phyloP scores from a whole-genome alignment of 192 early-diverging fungal genomes.

The Podila clonocystis region DNA sequence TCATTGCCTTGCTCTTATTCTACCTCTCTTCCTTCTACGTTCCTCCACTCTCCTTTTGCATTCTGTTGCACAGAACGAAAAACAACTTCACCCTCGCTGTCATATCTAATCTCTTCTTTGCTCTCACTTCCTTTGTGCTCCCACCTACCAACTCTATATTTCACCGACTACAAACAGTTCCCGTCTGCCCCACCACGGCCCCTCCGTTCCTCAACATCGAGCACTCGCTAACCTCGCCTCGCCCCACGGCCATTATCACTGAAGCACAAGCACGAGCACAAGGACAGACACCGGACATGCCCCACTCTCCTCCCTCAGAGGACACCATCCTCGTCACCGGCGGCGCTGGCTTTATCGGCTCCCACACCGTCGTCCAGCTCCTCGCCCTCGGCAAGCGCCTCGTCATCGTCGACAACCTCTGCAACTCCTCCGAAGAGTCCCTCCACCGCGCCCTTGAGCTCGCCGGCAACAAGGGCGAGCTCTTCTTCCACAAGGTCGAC shows the following conservation, averaged over 20 bases:
- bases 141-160: too few relatives aligned
- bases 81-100: too few relatives aligned
- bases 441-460: constrained; percentile 39
- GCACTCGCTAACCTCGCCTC: not conserved
- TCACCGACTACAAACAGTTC: too few relatives aligned
- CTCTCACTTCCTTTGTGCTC: not conserved
- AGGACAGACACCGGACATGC: not conserved
- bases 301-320: not conserved
- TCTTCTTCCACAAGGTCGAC: constrained; percentile 54
- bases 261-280: not conserved
- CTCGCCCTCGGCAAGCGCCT: constrained; percentile 72
- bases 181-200: too few relatives aligned
- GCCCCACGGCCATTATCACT: too few relatives aligned
- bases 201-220: too few relatives aligned
- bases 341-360: constrained; percentile 91
- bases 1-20: too few relatives aligned
- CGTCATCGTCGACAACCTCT: constrained; percentile 90
- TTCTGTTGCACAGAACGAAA: too few relatives aligned
- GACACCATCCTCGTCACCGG: constrained; percentile 66
- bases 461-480: constrained; percentile 40
- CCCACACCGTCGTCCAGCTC: constrained; percentile 88
- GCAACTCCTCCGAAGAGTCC: constrained; percentile 63
- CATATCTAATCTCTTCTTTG: too few relatives aligned
- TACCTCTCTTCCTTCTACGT: not conserved
- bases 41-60: not conserved